phyloP scores from a whole-genome alignment of 495 filamentous ascomycete genomes.

The Penicillium nucicola region DNA sequence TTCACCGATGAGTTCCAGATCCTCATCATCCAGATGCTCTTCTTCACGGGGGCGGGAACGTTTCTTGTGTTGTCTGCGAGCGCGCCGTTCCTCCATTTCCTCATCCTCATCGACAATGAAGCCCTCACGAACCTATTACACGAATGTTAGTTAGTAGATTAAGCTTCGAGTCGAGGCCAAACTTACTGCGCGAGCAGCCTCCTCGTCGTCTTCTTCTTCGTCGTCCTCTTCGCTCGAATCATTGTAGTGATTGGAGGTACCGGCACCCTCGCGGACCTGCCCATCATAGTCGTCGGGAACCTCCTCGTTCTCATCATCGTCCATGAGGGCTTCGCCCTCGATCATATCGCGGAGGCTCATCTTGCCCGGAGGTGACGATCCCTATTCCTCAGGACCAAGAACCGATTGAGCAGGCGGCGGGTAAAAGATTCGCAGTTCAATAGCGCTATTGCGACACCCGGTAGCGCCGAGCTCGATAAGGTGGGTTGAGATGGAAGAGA shows the following conservation, averaged over 20 bases:
- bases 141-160: background rate
- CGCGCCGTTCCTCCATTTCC: conserved; percentile 64
- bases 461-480: conserved; percentile 10
- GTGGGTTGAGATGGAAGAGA: background rate
- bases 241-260: conserved; percentile 50
- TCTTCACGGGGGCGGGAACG: conserved; percentile 61
- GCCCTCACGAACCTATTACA: conserved; percentile 73
- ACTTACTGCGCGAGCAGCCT: conserved; percentile 59
- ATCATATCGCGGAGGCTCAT: conserved; percentile 82
- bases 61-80: conserved; percentile 59
- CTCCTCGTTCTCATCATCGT: conserved; percentile 86
- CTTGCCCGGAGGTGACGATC: conserved; percentile 25
- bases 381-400: conserved; percentile 11
- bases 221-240: conserved; percentile 97
- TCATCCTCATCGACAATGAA: conserved; percentile 97
- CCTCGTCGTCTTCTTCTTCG: conserved; percentile 90
- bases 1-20: conserved; percentile 90
- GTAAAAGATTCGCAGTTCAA: conserved; percentile 1
- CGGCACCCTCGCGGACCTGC: conserved; percentile 49
- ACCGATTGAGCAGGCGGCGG: conserved; percentile 5
- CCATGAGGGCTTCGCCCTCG: conserved; percentile 78
- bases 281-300: conserved; percentile 75
- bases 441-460: conserved; percentile 11
- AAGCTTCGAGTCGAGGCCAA: background rate
- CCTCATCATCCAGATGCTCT: conserved; percentile 88